phyloP scores from a whole-genome alignment of 2,329 filamentous ascomycete genomes.

The Aspergillus tanneri region DNA sequence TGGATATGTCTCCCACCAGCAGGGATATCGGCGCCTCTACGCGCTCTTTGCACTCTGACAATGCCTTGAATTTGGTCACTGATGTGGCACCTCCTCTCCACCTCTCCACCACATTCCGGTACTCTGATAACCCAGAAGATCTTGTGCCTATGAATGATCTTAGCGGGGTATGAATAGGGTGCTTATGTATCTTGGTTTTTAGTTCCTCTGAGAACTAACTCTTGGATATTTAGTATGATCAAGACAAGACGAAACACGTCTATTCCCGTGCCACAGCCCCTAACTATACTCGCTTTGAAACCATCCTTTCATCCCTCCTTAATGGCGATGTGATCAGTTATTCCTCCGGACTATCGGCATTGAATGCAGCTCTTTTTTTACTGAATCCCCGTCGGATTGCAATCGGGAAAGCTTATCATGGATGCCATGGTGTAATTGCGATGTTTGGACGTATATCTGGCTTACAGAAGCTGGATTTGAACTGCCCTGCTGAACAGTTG shows the following conservation, averaged over 20 bases:
- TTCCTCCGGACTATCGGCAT: slow-evolving; percentile 78
- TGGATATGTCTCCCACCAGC: slow-evolving; percentile 27
- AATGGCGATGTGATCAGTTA: slow-evolving; percentile 68
- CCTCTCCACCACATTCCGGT: slow-evolving; percentile 87
- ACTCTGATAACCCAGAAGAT: slow-evolving; percentile 66
- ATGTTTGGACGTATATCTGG: slow-evolving; percentile 74
- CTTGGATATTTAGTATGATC: slow-evolving; percentile 19
- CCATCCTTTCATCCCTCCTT: slow-evolving; percentile 74
- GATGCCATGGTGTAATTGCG: slow-evolving; percentile 80
- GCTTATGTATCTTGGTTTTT: not conserved
- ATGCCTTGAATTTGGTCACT: slow-evolving; percentile 68
- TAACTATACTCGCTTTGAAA: slow-evolving; percentile 81
- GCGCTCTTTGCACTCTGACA: slow-evolving; percentile 77
- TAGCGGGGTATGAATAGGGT: slow-evolving; percentile 52
- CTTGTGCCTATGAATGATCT: slow-evolving; percentile 54
- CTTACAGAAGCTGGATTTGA: slow-evolving; percentile 69
- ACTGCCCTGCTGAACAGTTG: slow-evolving; percentile 65
- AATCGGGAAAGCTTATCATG: slow-evolving; percentile 86
- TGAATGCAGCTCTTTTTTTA: slow-evolving; percentile 82
- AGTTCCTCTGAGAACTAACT: not conserved
- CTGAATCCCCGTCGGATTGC: slow-evolving; percentile 80
- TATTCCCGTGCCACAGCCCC: slow-evolving; percentile 81
- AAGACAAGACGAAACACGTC: slow-evolving; percentile 56
- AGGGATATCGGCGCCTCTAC: slow-evolving; percentile 56
- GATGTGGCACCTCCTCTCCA: slow-evolving; percentile 89